Evolutionary conservation across 164 flowering plant genomes (phyloP).

Genomic region (Stephania japonica): DNA sequence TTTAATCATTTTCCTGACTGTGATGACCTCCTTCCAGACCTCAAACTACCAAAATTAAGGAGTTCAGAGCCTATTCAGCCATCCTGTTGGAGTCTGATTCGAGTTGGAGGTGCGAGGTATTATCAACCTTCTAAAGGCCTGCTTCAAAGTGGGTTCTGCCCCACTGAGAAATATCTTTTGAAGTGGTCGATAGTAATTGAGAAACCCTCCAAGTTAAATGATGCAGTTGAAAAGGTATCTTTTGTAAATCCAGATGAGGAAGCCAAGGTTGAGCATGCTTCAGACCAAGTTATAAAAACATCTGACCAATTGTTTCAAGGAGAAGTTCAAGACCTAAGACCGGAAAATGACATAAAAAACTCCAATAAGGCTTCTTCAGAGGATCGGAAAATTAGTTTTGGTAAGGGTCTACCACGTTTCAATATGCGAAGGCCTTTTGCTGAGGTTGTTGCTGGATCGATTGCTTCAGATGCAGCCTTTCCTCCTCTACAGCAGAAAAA

Average conservation of each 20-base stretch:
- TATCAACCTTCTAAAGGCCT: slow-evolving; percentile 84
- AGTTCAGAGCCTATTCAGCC: slow-evolving; percentile 40
- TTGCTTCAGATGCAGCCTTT: slow-evolving; percentile 53
- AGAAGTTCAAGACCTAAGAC: slow-evolving; percentile 20
- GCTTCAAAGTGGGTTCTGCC: slow-evolving; percentile 79
- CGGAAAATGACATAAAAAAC: slow-evolving; percentile 22
- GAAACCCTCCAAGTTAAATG: slow-evolving; percentile 27
- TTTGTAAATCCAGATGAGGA: slow-evolving; percentile 16
- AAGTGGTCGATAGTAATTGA: slow-evolving; percentile 55
- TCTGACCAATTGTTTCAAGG: slow-evolving; percentile 19
- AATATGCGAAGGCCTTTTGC: slow-evolving; percentile 77
- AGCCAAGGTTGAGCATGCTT: slow-evolving; percentile 21
- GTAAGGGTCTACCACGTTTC: slow-evolving; percentile 57
- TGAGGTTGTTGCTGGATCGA: slow-evolving; percentile 86
- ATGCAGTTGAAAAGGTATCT: slow-evolving; percentile 26
- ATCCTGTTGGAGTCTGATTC: slow-evolving; percentile 72
- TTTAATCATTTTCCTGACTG: slow-evolving; percentile 56
- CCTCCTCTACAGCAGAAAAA: slow-evolving; percentile 77
- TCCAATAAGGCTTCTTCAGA: slow-evolving; percentile 21
- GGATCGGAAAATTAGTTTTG: slow-evolving; percentile 46
- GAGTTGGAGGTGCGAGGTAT: slow-evolving; percentile 68
- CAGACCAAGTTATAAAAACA: slow-evolving; percentile 24
- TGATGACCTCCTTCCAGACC: slow-evolving; percentile 61
- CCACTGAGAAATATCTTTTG: slow-evolving; percentile 54
- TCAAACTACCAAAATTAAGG: slow-evolving; percentile 43